Conservation (phyloP, 2,329 filamentous ascomycete species). For the Elsinoe australis region DNA sequence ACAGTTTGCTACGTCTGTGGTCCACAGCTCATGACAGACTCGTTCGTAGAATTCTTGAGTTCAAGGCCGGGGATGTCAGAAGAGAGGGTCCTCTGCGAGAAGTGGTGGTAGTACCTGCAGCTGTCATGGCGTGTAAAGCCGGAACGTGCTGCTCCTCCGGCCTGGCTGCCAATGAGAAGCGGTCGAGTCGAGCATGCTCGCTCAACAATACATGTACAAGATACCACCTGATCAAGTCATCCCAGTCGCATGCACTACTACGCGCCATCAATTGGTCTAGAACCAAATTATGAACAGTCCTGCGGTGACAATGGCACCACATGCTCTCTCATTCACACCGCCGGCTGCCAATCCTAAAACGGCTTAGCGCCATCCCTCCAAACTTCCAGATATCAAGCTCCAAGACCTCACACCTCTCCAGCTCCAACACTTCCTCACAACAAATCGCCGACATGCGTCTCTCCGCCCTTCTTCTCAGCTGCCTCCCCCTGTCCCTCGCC, state of each 20-base stretch:
- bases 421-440: background rate
- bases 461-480: background rate
- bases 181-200: too few species aligned
- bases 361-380: background rate
- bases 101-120: conserved; percentile 40
- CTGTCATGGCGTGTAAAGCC: background rate
- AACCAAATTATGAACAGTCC: background rate
- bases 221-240: background rate
- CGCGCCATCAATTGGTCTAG: too few species aligned
- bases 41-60: conserved; percentile 36
- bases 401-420: background rate
- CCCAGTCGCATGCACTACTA: background rate
- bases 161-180: background rate
- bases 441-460: conserved; percentile 12
- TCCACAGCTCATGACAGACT: conserved; percentile 43
- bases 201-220: too few species aligned
- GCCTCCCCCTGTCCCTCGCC: conserved; percentile 27
- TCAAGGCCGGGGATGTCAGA: conserved; percentile 33
- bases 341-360: background rate
- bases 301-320: conserved; percentile 9
- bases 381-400: conserved; percentile 15
- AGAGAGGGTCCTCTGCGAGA: conserved; percentile 42
- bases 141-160: background rate
- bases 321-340: background rate
- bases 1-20: conserved; percentile 44